Evolutionary conservation across 2,329 filamentous ascomycete genomes (phyloP), one percentile per base, ranked within the genome.

Genomic region (Penicillium vulpinum): DNA sequence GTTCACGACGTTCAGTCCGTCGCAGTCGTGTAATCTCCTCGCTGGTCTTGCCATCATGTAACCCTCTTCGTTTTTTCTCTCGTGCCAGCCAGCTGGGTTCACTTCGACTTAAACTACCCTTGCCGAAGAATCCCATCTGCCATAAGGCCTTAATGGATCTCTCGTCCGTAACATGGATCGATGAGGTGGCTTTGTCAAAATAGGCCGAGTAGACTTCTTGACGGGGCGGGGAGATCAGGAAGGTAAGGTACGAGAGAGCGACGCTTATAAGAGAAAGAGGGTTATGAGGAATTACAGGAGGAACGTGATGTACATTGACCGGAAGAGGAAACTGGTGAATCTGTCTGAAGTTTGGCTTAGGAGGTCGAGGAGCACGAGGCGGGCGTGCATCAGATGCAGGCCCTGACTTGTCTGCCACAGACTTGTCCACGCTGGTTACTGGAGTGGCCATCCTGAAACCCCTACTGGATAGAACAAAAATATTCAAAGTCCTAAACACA

Each of bases 41-140:
- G 64, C 89, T 92, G 41, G 94, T 94, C 62, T 85, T 82, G 24
- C 78, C 80, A 31, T 85, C 83, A 26, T 86, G 77, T 16, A 87
- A 75, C 11, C 89, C 89, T 57, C 82, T 82, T 49, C 88, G 84
- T 28, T 88, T 86, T 73, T 90, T 88, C 74, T 96, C 91, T 61
- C 89, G 83, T 62, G 90, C 89, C 49, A 96, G 75, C 94, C 94
- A 99, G 65, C 87, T 94, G 3, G 93, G 93, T 73, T 99, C 93
- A 80, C 92, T 97, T 67, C 95, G 86, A 78, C 92, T 97, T 57
- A 97, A 79, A 66, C 81, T 93, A 43, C 94, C 94, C 75, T 97
- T 97, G 46, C 95, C 95, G 75, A 93, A 99, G 76, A 99, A 99
- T 5, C 94, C 94, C 78, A 95, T 91, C 75, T 96, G 90, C 94